Conservation (phyloP, 192 early-diverging fungal species). For the Coemansia sp. region DNA sequence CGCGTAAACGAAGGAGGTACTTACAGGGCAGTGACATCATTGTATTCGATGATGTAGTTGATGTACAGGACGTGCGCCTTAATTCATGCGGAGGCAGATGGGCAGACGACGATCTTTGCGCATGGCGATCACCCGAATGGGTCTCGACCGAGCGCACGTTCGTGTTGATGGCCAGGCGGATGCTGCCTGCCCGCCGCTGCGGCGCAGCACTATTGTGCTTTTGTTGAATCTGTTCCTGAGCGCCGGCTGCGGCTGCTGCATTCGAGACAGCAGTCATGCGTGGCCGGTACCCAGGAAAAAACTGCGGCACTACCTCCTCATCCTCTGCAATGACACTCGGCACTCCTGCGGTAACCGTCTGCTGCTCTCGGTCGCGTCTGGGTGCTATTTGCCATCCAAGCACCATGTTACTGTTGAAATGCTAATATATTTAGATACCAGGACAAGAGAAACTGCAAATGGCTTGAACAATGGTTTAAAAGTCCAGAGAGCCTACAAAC, state of each 20-base stretch:
- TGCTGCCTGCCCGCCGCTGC: slow-evolving; percentile 33
- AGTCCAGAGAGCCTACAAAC: too few relatives aligned
- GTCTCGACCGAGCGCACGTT: not conserved
- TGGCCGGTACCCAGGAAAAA: slow-evolving; percentile 32
- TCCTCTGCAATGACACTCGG: slow-evolving; percentile 30
- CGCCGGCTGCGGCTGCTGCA: not conserved
- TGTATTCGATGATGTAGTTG: slow-evolving; percentile 21
- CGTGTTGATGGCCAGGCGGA: slow-evolving; percentile 1
- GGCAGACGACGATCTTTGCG: slow-evolving; percentile 17
- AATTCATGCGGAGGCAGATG: slow-evolving; percentile 9
- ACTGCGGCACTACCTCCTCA: slow-evolving; percentile 43
- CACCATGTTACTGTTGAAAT: slow-evolving; percentile 14
- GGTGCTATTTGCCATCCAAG: slow-evolving; percentile 33
- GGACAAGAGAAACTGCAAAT: too few relatives aligned
- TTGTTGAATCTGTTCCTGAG: not conserved
- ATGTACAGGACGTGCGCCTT: slow-evolving; percentile 32
- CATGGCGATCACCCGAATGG: slow-evolving; percentile 6
- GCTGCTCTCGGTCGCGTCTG: not conserved
- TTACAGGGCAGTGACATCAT: slow-evolving; percentile 10
- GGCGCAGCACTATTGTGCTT: not conserved
- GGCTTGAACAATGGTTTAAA: too few relatives aligned
- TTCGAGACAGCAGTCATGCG: slow-evolving; percentile 1
- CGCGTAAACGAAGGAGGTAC: not conserved
- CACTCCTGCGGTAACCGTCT: not conserved
- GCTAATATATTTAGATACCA: too few relatives aligned